Conservation (phyloP, 495 filamentous ascomycete species). For the Podospora bellae-mahoneyi region DNA sequence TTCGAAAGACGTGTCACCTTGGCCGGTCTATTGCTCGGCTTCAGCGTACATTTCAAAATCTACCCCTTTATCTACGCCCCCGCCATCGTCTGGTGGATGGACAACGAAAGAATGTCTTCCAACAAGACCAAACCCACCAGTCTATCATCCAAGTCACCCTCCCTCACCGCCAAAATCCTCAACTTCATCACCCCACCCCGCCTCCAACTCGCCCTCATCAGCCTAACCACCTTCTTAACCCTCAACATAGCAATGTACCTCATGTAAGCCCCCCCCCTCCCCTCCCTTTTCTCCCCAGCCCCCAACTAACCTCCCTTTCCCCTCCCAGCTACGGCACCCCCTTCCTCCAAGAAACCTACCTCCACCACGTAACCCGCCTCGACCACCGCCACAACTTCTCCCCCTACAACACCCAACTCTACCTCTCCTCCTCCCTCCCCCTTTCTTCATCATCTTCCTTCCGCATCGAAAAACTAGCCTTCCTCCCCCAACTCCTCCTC, state of each 20-base stretch:
- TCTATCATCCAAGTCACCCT: background rate
- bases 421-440: constrained; percentile 66
- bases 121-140: background rate
- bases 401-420: constrained; percentile 88
- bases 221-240: constrained; percentile 63
- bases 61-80: constrained; percentile 94
- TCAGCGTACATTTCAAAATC: constrained; percentile 95
- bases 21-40: constrained; percentile 73
- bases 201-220: constrained; percentile 58
- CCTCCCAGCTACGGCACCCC: constrained; percentile 67
- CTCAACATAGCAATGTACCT: constrained; percentile 77
- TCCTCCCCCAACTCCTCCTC: constrained; percentile 79
- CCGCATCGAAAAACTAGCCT: constrained; percentile 75
- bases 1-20: constrained; percentile 54
- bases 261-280: constrained; percentile 74
- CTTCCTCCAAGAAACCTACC: constrained; percentile 84
- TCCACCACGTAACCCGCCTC: constrained; percentile 87
- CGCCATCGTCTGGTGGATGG: constrained; percentile 86
- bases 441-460: constrained; percentile 32
- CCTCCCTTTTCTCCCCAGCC: constrained; percentile 73
- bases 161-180: background rate
- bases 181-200: constrained; percentile 61
- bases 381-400: constrained; percentile 99
- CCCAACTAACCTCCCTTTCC: constrained; percentile 85
- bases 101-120: background rate